Percentiles rank a stretch among this genome's conserved stretches.
These are phyloP conservation scores for Candida anutae DNA, from an alignment of 1,139 yeast species.

Conservation along the genomic window DNA sequence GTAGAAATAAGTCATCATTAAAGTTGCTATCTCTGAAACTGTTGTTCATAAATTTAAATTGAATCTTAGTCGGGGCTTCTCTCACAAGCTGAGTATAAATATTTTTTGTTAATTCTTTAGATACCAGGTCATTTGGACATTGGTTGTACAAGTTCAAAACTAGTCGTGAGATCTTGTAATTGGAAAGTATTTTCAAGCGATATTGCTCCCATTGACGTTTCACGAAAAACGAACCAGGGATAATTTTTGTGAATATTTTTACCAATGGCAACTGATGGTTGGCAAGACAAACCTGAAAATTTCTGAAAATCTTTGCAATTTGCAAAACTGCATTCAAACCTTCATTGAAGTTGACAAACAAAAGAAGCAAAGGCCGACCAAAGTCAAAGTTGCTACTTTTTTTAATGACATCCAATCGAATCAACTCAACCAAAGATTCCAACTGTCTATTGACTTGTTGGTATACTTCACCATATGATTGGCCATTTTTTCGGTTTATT, in stretches of 20 bases:
- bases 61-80: conserved; percentile 39
- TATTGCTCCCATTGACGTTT: conserved; percentile 28
- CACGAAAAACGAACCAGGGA: conserved; percentile 47
- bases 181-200: conserved; percentile 42
- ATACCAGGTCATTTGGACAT: conserved; percentile 26
- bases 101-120: conserved; percentile 7
- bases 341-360: conserved; percentile 39
- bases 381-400: conserved; percentile 36
- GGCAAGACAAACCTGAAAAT: conserved; percentile 35
- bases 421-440: conserved; percentile 25
- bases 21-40: conserved; percentile 17
- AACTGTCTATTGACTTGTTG: conserved; percentile 24
- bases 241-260: conserved; percentile 43
- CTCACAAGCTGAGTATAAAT: conserved; percentile 37
- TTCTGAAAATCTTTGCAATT: conserved; percentile 40
- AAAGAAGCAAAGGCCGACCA: conserved; percentile 39
- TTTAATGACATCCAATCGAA: conserved; percentile 33
- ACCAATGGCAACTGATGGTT: conserved; percentile 37
- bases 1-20: conserved; percentile 68
- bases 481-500: conserved; percentile 14
- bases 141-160: conserved; percentile 61
- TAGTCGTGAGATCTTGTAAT: conserved; percentile 37
- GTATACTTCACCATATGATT: conserved; percentile 19
- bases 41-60: conserved; percentile 41
- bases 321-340: conserved; percentile 39